These are phyloP conservation scores for Candida corydali DNA, from an alignment of 805 yeast genomes.

Conservation along the genomic window DNA sequence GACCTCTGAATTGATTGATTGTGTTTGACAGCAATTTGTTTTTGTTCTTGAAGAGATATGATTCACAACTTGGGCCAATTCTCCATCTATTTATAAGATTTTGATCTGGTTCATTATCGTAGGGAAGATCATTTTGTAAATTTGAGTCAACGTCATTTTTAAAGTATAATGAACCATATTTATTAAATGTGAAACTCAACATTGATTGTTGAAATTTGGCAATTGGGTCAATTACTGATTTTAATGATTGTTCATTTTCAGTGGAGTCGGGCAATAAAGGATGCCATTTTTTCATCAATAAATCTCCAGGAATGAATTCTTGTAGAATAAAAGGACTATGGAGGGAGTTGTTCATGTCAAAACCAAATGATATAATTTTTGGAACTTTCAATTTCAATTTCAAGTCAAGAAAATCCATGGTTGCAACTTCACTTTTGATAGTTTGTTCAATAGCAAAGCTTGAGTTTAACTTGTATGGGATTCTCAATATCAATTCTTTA, in stretches of 20 bases:
- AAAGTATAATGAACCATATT: slow-evolving; percentile 81
- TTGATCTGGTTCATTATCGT: slow-evolving; percentile 59
- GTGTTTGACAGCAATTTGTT: slow-evolving; percentile 46
- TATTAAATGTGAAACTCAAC: slow-evolving; percentile 57
- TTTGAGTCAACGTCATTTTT: slow-evolving; percentile 55
- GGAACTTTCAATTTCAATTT: slow-evolving; percentile 73
- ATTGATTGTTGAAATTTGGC: slow-evolving; percentile 60
- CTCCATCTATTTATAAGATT: slow-evolving; percentile 68
- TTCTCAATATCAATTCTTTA: slow-evolving; percentile 66
- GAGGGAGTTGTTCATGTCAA: slow-evolving; percentile 56
- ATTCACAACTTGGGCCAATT: slow-evolving; percentile 86
- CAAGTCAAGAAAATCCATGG: slow-evolving; percentile 71
- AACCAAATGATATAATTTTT: slow-evolving; percentile 64
- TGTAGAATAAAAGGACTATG: slow-evolving; percentile 73
- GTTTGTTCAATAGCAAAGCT: slow-evolving; percentile 62
- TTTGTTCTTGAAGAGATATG: slow-evolving; percentile 70
- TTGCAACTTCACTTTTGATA: slow-evolving; percentile 87
- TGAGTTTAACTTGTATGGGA: slow-evolving; percentile 77
- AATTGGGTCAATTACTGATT: slow-evolving; percentile 65
- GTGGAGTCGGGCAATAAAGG: slow-evolving; percentile 60
- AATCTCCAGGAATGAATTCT: slow-evolving; percentile 76
- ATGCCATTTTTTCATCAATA: slow-evolving; percentile 87
- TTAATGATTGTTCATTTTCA: slow-evolving; percentile 46
- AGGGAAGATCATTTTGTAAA: slow-evolving; percentile 42
- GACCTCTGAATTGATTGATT: slow-evolving; percentile 60